phyloP scores from a whole-genome alignment of 2,329 filamentous ascomycete genomes.

The Epichloe festucae region DNA sequence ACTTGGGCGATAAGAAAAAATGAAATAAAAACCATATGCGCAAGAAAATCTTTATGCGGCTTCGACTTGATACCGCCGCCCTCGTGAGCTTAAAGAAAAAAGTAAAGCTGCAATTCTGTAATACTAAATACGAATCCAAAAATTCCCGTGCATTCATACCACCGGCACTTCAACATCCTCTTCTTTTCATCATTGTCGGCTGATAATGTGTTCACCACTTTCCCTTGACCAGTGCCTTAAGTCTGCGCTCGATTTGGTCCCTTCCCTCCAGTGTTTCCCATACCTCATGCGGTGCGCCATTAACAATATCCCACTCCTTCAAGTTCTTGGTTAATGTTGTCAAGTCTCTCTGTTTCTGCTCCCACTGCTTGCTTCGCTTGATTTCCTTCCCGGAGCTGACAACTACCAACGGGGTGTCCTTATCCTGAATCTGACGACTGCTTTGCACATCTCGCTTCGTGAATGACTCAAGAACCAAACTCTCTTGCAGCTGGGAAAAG shows the following conservation, averaged over 20 bases:
- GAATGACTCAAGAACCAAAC: constrained; percentile 71
- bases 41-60: too few species aligned
- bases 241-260: constrained; percentile 62
- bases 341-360: constrained; percentile 71
- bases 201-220: neutral
- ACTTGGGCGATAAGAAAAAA: too few species aligned
- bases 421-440: constrained; percentile 65
- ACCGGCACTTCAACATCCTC: too few species aligned
- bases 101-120: too few species aligned
- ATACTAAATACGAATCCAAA: too few species aligned
- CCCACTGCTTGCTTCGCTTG: constrained; percentile 58
- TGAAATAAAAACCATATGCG: too few species aligned
- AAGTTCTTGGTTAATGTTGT: constrained; percentile 69
- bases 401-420: constrained; percentile 63
- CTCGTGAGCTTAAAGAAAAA: too few species aligned
- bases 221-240: constrained; percentile 49
- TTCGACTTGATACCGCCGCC: too few species aligned
- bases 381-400: constrained; percentile 70
- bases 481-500: constrained; percentile 88
- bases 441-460: constrained; percentile 71
- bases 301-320: constrained; percentile 73
- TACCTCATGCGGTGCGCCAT: constrained; percentile 72
- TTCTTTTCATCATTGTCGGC: neutral
- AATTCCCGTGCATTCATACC: neutral
- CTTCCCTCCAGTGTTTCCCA: constrained; percentile 68